A percentile compares a stretch with the other conserved stretches of the same genome.
Conservation (phyloP, 2,329 filamentous ascomycete genomes). For the Phoma herbarum region DNA sequence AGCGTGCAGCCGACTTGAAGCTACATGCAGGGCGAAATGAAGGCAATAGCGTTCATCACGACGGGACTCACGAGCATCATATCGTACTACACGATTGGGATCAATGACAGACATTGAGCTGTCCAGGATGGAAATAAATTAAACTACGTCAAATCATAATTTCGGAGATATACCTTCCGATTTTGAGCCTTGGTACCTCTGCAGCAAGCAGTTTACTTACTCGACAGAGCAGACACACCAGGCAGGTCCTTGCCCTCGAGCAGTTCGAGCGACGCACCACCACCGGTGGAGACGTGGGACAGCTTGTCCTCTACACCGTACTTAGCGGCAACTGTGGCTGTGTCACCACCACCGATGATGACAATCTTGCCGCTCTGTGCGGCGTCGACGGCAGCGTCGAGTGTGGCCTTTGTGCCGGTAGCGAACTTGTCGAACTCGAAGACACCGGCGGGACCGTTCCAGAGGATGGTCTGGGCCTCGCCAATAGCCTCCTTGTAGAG, state of each 20-base stretch:
- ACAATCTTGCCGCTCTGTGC: constrained; percentile 89
- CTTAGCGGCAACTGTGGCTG: constrained; percentile 96
- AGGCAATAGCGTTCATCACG: neutral
- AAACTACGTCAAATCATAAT: constrained; percentile 46
- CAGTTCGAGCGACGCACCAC: constrained; percentile 93
- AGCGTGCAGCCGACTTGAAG: neutral
- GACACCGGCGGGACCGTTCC: constrained; percentile 97
- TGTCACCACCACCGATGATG: constrained; percentile 98
- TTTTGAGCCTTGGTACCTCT: constrained; percentile 37
- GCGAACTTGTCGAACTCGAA: constrained; percentile 98
- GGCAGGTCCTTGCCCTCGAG: constrained; percentile 98
- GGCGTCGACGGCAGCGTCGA: constrained; percentile 86
- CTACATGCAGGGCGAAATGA: neutral
- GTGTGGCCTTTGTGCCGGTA: constrained; percentile 87
- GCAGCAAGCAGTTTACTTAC: constrained; percentile 61
- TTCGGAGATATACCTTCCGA: constrained; percentile 46
- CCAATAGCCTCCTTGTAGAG: constrained; percentile 88
- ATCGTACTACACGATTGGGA: constrained; percentile 8
- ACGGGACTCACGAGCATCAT: constrained; percentile 17
- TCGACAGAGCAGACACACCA: constrained; percentile 89
- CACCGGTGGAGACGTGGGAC: constrained; percentile 97
- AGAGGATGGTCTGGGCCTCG: constrained; percentile 94
- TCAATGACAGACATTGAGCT: constrained; percentile 26
- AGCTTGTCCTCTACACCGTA: constrained; percentile 96
- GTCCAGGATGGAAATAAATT: constrained; percentile 36